Evolutionary conservation across 352 stramenopile genomes (phyloP).

Genomic region (Phytophthora europaea): DNA sequence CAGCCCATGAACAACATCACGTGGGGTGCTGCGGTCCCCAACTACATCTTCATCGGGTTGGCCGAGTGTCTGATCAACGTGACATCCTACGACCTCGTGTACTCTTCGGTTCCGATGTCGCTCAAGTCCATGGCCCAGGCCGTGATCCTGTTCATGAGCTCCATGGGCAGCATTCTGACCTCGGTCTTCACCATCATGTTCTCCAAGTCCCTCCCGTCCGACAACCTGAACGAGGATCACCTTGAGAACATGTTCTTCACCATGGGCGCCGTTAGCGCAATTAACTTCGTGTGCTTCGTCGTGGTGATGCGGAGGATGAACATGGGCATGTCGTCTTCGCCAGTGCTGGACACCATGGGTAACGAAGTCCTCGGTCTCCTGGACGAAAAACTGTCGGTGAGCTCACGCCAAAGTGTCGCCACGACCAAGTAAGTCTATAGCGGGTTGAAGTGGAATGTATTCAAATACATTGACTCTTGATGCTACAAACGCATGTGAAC

Average conservation of each 20-base stretch:
- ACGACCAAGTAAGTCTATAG: slow-evolving; percentile 21
- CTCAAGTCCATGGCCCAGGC: slow-evolving; percentile 62
- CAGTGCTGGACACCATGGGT: slow-evolving; percentile 16
- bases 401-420: slow-evolving; percentile 18
- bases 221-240: slow-evolving; percentile 61
- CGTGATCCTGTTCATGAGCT: slow-evolving; percentile 54
- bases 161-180: slow-evolving; percentile 57
- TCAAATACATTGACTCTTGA: slow-evolving; percentile 26
- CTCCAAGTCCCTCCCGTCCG: slow-evolving; percentile 54
- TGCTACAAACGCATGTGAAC: slow-evolving; percentile 22
- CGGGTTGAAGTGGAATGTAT: slow-evolving; percentile 29
- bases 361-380: slow-evolving; percentile 18
- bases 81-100: slow-evolving; percentile 68
- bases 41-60: slow-evolving; percentile 69
- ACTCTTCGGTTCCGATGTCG: slow-evolving; percentile 61
- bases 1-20: slow-evolving; percentile 72
- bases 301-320: slow-evolving; percentile 66
- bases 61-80: slow-evolving; percentile 75
- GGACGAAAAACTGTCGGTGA: slow-evolving; percentile 27
- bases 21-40: slow-evolving; percentile 57
- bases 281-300: slow-evolving; percentile 68
- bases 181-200: slow-evolving; percentile 67
- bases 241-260: slow-evolving; percentile 81
- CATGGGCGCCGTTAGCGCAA: slow-evolving; percentile 48
- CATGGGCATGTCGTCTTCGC: slow-evolving; percentile 49